Evolutionary conservation across 1,284 basidiomycete genomes (phyloP).

Genomic region (Leccinum brunneo-olivaceum): DNA sequence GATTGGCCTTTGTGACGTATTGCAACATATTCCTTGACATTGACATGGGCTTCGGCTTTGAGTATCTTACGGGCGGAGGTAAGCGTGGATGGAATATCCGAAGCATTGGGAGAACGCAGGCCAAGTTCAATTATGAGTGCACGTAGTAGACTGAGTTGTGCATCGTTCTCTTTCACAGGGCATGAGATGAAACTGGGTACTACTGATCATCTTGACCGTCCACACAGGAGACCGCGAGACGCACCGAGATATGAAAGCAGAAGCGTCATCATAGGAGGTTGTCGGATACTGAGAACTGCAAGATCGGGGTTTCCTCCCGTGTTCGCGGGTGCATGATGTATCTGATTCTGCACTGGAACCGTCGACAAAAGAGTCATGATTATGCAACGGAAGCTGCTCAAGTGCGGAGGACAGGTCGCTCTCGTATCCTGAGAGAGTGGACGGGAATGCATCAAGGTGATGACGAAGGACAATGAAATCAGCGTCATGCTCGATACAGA

Average conservation of each 20-base stretch:
- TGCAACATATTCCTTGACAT: conserved; percentile 66
- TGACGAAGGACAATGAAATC: conserved; percentile 23
- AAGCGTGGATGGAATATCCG: conserved; percentile 47
- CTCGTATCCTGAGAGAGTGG: conserved; percentile 10
- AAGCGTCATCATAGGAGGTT: conserved; percentile 23
- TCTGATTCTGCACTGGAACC: conserved; percentile 11
- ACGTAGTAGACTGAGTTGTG: conserved; percentile 43
- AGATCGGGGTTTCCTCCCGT: too few species aligned
- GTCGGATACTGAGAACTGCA: too few species aligned
- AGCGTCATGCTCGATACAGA: too few species aligned
- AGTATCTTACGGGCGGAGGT: conserved; percentile 56
- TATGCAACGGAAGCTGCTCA: conserved; percentile 14
- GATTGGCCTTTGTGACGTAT: conserved; percentile 54
- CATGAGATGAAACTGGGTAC: conserved; percentile 20
- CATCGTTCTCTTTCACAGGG: conserved; percentile 31
- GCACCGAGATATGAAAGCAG: conserved; percentile 26
- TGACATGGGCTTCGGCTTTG: conserved; percentile 60
- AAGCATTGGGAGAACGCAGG: conserved; percentile 34
- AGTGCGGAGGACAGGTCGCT: conserved; percentile 11
- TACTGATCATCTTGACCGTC: neutral
- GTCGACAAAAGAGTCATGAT: conserved; percentile 4
- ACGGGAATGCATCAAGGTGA: conserved; percentile 20
- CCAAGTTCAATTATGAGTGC: conserved; percentile 54
- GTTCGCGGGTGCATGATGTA: neutral
- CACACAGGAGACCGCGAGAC: neutral